Conservation (phyloP, 305 asterid species). For the Coffea humblotiana region DNA sequence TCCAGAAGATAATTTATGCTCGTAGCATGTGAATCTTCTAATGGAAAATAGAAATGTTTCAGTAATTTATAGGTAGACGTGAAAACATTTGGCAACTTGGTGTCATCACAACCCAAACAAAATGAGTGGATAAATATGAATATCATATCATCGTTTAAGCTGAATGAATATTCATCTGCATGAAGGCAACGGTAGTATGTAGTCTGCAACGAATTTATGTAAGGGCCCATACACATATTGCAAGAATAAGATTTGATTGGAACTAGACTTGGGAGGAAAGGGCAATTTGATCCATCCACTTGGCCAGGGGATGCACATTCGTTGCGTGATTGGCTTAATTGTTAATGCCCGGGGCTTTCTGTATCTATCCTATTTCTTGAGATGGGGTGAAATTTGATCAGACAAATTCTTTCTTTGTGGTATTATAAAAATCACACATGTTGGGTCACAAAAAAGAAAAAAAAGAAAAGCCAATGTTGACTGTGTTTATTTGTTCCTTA, state of each 20-base stretch:
- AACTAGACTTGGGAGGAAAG: conserved; percentile 38
- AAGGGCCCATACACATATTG: conserved; percentile 37
- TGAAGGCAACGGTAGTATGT: background rate
- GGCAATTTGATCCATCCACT: conserved; percentile 28
- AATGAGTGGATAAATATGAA: background rate
- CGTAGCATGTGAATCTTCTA: background rate
- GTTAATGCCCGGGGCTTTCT: background rate
- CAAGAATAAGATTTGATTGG: conserved; percentile 43
- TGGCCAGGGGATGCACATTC: conserved; percentile 33
- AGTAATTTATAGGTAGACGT: background rate
- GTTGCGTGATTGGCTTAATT: conserved; percentile 47
- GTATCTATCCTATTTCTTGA: background rate
- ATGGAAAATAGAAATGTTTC: background rate
- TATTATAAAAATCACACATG: background rate
- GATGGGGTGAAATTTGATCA: background rate
- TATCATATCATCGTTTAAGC: background rate
- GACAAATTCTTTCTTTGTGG: too few relatives aligned
- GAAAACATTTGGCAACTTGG: background rate
- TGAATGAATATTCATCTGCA: background rate
- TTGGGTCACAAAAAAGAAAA: background rate
- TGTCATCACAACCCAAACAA: background rate
- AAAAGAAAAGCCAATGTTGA: too few relatives aligned
- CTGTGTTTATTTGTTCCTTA: too few relatives aligned
- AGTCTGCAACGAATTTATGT: conserved; percentile 36
- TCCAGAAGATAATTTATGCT: background rate